These are phyloP conservation scores for Helotiales sp. DNA, from an alignment of 2,329 filamentous ascomycete genomes.

Conservation along the genomic window DNA sequence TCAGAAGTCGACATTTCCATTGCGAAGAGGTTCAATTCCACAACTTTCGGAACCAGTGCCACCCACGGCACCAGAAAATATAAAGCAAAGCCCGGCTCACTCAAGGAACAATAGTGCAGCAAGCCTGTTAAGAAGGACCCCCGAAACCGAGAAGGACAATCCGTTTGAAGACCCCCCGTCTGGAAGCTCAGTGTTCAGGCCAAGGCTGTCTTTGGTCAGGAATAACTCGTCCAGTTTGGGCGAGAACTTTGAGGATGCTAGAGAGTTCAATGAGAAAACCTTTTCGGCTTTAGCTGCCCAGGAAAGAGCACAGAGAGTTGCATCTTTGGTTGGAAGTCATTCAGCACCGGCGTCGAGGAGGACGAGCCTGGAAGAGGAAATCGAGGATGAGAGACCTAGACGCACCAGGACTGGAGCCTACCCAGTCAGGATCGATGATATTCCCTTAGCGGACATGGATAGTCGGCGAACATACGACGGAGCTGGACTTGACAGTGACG, in stretches of 20 bases:
- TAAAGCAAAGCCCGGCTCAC: slow-evolving; percentile 33
- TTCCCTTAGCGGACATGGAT: slow-evolving; percentile 41
- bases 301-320: slow-evolving; percentile 40
- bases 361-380: slow-evolving; percentile 38
- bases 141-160: slow-evolving; percentile 37
- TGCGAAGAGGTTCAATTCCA: slow-evolving; percentile 33
- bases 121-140: slow-evolving; percentile 29
- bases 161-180: slow-evolving; percentile 36
- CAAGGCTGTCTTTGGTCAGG: slow-evolving; percentile 38
- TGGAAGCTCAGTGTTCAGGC: slow-evolving; percentile 25
- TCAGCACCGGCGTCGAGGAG: slow-evolving; percentile 42
- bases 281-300: slow-evolving; percentile 43
- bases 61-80: slow-evolving; percentile 27
- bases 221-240: slow-evolving; percentile 32
- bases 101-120: slow-evolving; percentile 38
- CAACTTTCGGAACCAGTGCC: slow-evolving; percentile 15
- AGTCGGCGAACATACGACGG: slow-evolving; percentile 35
- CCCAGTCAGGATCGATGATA: slow-evolving; percentile 42
- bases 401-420: slow-evolving; percentile 19
- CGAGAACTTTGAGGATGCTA: slow-evolving; percentile 23
- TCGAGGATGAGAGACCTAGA: slow-evolving; percentile 27
- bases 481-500: slow-evolving; percentile 34
- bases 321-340: slow-evolving; percentile 40
- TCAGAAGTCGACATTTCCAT: slow-evolving; percentile 34
- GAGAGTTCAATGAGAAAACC: slow-evolving; percentile 38